phyloP scores from a whole-genome alignment of 257 asterid genomes.

The Nicotiana undulata region DNA sequence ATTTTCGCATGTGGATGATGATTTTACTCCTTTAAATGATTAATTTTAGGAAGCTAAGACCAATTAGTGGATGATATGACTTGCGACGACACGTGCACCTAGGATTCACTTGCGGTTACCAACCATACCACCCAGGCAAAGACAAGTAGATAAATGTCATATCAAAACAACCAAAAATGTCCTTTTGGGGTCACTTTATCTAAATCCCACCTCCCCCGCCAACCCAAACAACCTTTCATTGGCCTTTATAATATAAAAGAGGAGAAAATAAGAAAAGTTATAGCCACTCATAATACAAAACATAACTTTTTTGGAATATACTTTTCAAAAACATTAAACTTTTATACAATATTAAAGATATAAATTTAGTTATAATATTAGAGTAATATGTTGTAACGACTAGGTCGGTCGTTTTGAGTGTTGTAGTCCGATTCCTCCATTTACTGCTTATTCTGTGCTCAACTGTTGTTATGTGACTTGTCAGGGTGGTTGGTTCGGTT shows the following conservation, averaged over 20 bases:
- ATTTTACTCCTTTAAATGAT: background rate
- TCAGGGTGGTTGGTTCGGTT: too few relatives aligned
- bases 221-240: background rate
- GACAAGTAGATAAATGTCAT: background rate
- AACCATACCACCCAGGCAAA: background rate
- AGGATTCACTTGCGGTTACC: background rate
- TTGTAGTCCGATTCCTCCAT: too few relatives aligned
- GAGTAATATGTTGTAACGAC: too few relatives aligned
- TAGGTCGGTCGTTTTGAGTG: too few relatives aligned
- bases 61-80: background rate
- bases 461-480: too few relatives aligned
- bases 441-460: too few relatives aligned
- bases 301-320: background rate
- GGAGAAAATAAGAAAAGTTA: background rate
- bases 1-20: background rate
- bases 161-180: constrained; percentile 12
- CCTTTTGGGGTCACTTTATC: constrained; percentile 9
- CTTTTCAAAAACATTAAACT: background rate
- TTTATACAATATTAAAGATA: too few relatives aligned
- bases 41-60: background rate
- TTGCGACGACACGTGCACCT: background rate
- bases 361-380: too few relatives aligned
- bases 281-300: constrained; percentile 5
- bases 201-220: background rate
- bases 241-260: background rate